A percentile compares a stretch with the other conserved stretches of the same genome.
Evolutionary conservation across 345 rosid species (phyloP).

Genomic region (Linum tenue): DNA sequence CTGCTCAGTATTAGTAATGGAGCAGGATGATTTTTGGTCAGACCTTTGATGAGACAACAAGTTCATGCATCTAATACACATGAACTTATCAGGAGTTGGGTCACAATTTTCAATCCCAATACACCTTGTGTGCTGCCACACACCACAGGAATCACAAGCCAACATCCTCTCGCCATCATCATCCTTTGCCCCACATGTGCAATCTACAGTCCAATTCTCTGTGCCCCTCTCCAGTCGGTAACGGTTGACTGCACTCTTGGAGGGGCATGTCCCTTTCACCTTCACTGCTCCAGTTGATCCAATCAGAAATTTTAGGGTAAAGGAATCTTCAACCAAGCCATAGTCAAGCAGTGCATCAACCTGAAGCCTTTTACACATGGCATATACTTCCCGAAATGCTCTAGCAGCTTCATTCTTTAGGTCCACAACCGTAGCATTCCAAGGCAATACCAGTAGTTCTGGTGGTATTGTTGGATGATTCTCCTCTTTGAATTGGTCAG

Average conservation of each 20-base stretch:
- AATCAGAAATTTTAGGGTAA: constrained; percentile 40
- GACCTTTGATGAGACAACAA: too few relatives aligned
- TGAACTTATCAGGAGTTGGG: constrained; percentile 35
- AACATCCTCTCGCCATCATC: constrained; percentile 75
- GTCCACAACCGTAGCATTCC: constrained; percentile 43
- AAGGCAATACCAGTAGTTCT: constrained; percentile 44
- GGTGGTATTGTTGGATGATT: constrained; percentile 45
- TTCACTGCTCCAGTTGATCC: constrained; percentile 32
- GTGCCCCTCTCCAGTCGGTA: constrained; percentile 59
- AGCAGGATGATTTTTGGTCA: too few relatives aligned
- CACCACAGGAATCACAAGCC: constrained; percentile 57
- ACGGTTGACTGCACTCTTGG: constrained; percentile 37
- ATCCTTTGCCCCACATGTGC: constrained; percentile 58
- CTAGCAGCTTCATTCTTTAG: constrained; percentile 45
- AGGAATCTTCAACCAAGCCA: constrained; percentile 35
- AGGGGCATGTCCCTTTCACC: constrained; percentile 40
- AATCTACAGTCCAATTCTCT: constrained; percentile 60
- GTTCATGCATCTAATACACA: constrained; percentile 31
- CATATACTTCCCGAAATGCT: constrained; percentile 58
- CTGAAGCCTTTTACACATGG: constrained; percentile 53
- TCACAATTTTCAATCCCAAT: constrained; percentile 47
- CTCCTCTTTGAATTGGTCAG: constrained; percentile 38
- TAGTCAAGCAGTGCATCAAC: constrained; percentile 40
- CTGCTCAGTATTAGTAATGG: too few relatives aligned
- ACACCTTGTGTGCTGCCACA: constrained; percentile 75